Evolutionary conservation across 2,329 filamentous ascomycete species (phyloP).

Genomic region (Hypoxylon sp.): DNA sequence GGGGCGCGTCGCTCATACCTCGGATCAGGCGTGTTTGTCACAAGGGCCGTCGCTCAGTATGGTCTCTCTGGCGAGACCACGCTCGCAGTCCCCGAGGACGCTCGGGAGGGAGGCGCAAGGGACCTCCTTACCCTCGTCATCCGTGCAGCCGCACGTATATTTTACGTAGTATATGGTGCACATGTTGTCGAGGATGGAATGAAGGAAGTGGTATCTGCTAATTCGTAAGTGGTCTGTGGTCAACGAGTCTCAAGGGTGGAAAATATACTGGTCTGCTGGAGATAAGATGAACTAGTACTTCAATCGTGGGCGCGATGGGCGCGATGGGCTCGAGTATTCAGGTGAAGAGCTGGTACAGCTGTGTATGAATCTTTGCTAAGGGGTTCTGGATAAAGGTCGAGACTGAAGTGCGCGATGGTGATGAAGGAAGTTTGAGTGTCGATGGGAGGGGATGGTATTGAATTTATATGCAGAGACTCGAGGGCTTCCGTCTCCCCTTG

Average conservation of each 20-base stretch:
- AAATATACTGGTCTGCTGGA: background rate
- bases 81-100: conserved; percentile 16
- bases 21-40: conserved; percentile 15
- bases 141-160: conserved; percentile 37
- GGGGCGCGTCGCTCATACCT: conserved; percentile 5
- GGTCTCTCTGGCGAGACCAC: rapidly evolving
- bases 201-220: background rate
- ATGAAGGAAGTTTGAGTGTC: conserved; percentile 26
- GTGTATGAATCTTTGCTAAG: too few relatives aligned
- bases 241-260: background rate
- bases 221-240: background rate
- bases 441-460: conserved; percentile 32
- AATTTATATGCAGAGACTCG: conserved; percentile 38
- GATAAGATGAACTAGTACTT: conserved; percentile 13
- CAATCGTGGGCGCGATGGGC: background rate
- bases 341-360: conserved; percentile 3
- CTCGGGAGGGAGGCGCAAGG: conserved; percentile 31
- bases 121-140: conserved; percentile 9
- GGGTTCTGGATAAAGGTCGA: conserved; percentile 2
- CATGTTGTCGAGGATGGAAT: conserved; percentile 29
- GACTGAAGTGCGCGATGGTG: conserved; percentile 23
- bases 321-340: conserved; percentile 1
- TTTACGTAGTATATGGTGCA: conserved; percentile 36
- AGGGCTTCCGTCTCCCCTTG: conserved; percentile 25
- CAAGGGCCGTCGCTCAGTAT: conserved; percentile 13